Evolutionary conservation across 176 grass and related monocot genomes (phyloP), one percentile per base, ranked within the genome.

Genomic region (Olyra latifolia): DNA sequence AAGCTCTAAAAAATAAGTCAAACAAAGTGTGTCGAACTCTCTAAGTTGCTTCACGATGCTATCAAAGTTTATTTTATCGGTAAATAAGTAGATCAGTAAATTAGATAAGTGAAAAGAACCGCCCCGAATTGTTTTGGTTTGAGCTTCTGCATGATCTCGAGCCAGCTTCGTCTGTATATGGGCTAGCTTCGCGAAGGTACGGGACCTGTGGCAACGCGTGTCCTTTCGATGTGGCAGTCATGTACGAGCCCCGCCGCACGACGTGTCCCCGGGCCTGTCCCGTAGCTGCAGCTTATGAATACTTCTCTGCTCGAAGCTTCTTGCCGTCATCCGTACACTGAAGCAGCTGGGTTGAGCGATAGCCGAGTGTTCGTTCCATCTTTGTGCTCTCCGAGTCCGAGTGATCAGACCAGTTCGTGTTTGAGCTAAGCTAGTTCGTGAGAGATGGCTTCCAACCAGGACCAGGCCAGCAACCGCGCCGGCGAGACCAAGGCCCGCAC

Each of bases 401-500:
- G 72, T 13, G 17, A 43, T 53, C 30, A 1, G 53, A 28, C 0
- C 56, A 38, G 53, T 28, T 27, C 13, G 7, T 19, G 60, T 62
- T 12, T 75, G 25, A 52, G 56, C 7, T 17, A 14, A 22, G 49
- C 17, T 47, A 2, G 45, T 28, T 44, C 19, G 53, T 49, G 39
- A 24, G 17, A 62, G 17, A 93, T 93, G 94, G 94, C 94, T 27
- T 93, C 91, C 71, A 66, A 87, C 13, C 83, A 91, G 68, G 38
- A 87, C 35, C 60, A 89, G 64, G 77, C 74, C 28, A 84, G 71
- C 88, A 87, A 80, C 88, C 62, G 27, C 20, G 88, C 91, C 56
- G 94, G 88, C 71, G 88, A 93, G 74, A 82, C 86, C 88, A 97
- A 93, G 85, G 93, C 66, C 62, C 83, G 55, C 20, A 76, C 86